Conservation (phyloP, 176 grass and related monocot genomes). For the Raddia distichophylla region DNA sequence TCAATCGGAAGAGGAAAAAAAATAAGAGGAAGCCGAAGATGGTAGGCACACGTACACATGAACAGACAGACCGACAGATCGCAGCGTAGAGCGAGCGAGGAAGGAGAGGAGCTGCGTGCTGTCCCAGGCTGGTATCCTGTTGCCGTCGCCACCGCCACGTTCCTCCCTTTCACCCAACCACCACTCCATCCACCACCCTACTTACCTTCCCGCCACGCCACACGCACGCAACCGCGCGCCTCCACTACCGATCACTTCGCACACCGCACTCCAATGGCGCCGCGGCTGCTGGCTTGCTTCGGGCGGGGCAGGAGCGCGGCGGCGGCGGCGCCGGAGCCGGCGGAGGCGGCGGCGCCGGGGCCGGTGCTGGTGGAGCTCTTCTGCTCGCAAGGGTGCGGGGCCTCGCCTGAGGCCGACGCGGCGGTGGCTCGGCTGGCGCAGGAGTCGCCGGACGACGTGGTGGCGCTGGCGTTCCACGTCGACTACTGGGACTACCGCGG, state of each 20-base stretch:
- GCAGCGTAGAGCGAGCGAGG: neutral
- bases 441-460: conserved; percentile 39
- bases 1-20: neutral
- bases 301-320: conserved; percentile 45
- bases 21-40: neutral
- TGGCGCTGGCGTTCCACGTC: conserved; percentile 90
- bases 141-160: conserved; percentile 59
- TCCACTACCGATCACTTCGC: neutral
- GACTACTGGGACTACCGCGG: conserved; percentile 93
- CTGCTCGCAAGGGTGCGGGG: conserved; percentile 78
- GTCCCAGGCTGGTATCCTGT: conserved; percentile 57
- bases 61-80: neutral
- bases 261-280: conserved; percentile 50
- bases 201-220: conserved; percentile 36
- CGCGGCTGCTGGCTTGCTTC: conserved; percentile 70
- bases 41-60: conserved; percentile 10
- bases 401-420: conserved; percentile 76
- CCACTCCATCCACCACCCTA: conserved; percentile 22
- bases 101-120: conserved; percentile 16
- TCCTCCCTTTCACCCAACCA: conserved; percentile 10
- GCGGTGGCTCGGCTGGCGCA: conserved; percentile 62
- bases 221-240: conserved; percentile 14
- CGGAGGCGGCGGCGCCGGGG: conserved; percentile 29
- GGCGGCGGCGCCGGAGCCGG: conserved; percentile 41
- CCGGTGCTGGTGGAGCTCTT: conserved; percentile 94